These are phyloP conservation scores for Penicillium sp. DNA, from an alignment of 2,329 filamentous ascomycete species.

Conservation along the genomic window DNA sequence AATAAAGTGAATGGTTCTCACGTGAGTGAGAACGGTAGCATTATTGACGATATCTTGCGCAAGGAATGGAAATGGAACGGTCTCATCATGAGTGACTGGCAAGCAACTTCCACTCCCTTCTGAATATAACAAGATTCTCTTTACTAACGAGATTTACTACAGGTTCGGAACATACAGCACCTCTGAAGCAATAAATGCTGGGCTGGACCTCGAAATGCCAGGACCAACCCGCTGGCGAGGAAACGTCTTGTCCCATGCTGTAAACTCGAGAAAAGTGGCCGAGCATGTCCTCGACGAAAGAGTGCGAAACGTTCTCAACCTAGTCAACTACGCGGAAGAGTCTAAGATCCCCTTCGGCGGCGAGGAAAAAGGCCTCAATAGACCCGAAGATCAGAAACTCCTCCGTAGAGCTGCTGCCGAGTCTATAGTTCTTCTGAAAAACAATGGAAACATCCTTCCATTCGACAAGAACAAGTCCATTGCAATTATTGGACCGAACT, in stretches of 20 bases:
- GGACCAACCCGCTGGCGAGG: slow-evolving; percentile 44
- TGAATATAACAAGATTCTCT: background rate
- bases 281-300: slow-evolving; percentile 55
- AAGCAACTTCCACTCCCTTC: background rate
- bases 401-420: slow-evolving; percentile 65
- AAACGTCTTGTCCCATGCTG: slow-evolving; percentile 38
- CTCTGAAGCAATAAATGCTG: slow-evolving; percentile 42
- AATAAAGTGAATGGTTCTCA: slow-evolving; percentile 54
- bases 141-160: background rate
- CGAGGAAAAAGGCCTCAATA: slow-evolving; percentile 54
- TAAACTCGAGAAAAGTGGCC: slow-evolving; percentile 55
- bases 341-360: slow-evolving; percentile 54
- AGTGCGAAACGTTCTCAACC: slow-evolving; percentile 55
- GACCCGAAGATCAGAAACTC: slow-evolving; percentile 59
- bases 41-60: slow-evolving; percentile 43
- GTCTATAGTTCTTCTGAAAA: slow-evolving; percentile 70
- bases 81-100: slow-evolving; percentile 47
- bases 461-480: slow-evolving; percentile 44
- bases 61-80: slow-evolving; percentile 47
- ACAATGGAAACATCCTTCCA: slow-evolving; percentile 61
- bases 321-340: slow-evolving; percentile 56
- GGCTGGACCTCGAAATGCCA: slow-evolving; percentile 47
- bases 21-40: slow-evolving; percentile 38
- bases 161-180: slow-evolving; percentile 47
- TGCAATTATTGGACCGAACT: slow-evolving; percentile 54